Evolutionary conservation across 805 yeast genomes (phyloP).

Genomic region (Yamadazyma phyllophila): DNA sequence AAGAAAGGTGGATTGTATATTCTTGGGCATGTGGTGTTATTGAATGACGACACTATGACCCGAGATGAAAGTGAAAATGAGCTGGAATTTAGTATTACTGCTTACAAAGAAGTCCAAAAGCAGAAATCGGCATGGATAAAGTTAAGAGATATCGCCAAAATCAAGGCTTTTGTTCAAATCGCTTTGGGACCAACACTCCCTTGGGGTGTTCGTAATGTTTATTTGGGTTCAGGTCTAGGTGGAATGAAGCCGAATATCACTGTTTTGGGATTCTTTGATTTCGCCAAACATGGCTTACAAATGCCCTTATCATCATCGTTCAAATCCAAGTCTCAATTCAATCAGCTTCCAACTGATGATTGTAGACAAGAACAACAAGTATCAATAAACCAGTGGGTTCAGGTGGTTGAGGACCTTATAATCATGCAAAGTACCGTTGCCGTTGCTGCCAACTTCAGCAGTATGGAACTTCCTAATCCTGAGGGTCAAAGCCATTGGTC

Average conservation of each 20-base stretch:
- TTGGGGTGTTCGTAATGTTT: constrained; percentile 95
- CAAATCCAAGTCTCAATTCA: constrained; percentile 17
- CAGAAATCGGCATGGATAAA: constrained; percentile 83
- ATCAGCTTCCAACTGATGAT: constrained; percentile 69
- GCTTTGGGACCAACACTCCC: constrained; percentile 82
- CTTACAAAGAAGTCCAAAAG: constrained; percentile 64
- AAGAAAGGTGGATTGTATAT: constrained; percentile 95
- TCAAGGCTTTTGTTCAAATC: constrained; percentile 93
- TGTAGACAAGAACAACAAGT: constrained; percentile 71
- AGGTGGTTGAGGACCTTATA: constrained; percentile 83
- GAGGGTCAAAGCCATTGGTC: constrained; percentile 20
- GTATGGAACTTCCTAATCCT: constrained; percentile 58
- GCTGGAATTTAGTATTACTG: constrained; percentile 31
- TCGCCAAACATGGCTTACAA: constrained; percentile 40
- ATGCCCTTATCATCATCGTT: constrained; percentile 23
- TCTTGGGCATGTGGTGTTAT: constrained; percentile 84
- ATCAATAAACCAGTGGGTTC: constrained; percentile 82
- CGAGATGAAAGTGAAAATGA: constrained; percentile 44
- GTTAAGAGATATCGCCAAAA: constrained; percentile 69
- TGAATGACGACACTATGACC: constrained; percentile 36
- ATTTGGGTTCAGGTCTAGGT: constrained; percentile 92
- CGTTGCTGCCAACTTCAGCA: constrained; percentile 82
- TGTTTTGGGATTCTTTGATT: constrained; percentile 84
- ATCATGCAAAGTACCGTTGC: constrained; percentile 90
- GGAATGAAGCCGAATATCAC: constrained; percentile 98